Base-by-base conservation (phyloP, 73 alveolate genomes). In the Uronychia binucleata region DNA sequence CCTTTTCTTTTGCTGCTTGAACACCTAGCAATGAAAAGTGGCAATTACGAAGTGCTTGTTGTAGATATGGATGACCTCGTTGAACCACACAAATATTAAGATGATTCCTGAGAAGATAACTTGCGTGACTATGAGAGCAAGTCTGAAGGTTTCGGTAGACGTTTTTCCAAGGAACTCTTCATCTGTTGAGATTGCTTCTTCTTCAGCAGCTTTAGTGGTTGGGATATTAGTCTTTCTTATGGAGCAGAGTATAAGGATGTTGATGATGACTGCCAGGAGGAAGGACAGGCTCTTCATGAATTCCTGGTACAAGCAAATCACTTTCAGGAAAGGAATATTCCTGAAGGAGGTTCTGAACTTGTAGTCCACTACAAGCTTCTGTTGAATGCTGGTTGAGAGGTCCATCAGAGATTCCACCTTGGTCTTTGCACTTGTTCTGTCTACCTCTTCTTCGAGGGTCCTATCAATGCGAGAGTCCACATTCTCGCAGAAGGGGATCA, bases 351-450 rank as follows among this genome's bases (percentile, higher is more conserved):
- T 27, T 67, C 87, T 31, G 75, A 29, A 58, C 29, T 59, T 33
- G 78, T 46, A 86, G 30, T 78, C 77, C 31, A 58, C 87, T 57
- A 78, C 82, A 75, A 76, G 57, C 59, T 57, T 34, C 29, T 58
- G 11, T 32, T 76, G 57, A 30, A 76, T 31, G 30, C 30, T 34
- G 26, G 33, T 27, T 58, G 87, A 28, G 27, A 28, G 30, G 31
- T 86, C 83, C 85, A 85, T 78, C 11, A 86, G 30, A 13, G 83
- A 77, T 26, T 86, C 85, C 5, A 86, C 85, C 75, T 86, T 86
- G 14, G 86, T 34, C 57, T 86, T 74, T 26, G 92, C 57, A 79
- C 83, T 86, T 1, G 92, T 86, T 57, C 92, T 78, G 59, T 86
- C 87, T 13, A 80, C 92, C 8, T 77, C 77, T 25, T 77, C 34